Percentiles rank a stretch among this genome's conserved stretches.
Conservation (phyloP, 2,329 filamentous ascomycete genomes). For the Hansfordia pulvinata region DNA sequence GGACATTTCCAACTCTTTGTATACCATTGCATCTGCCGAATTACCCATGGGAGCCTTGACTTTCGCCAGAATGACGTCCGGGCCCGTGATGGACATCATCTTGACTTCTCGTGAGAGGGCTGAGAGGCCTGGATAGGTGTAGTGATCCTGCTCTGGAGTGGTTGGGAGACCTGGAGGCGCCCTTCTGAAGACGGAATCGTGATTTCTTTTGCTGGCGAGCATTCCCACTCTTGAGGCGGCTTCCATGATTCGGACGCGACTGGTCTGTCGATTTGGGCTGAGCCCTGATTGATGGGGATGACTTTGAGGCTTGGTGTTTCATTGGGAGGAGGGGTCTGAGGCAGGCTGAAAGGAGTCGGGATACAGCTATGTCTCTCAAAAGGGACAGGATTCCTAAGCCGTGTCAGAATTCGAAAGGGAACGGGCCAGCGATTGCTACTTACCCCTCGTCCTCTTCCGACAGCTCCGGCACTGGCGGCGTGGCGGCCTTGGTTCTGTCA, state of each 20-base stretch:
- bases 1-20: conserved; percentile 36
- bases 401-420: too few species aligned
- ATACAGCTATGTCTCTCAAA: conserved; percentile 11
- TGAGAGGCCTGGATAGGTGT: conserved; percentile 17
- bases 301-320: conserved; percentile 6
- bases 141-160: conserved; percentile 8
- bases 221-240: conserved; percentile 28
- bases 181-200: conserved; percentile 8
- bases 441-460: conserved; percentile 6
- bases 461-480: conserved; percentile 14
- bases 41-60: conserved; percentile 36
- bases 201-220: conserved; percentile 13
- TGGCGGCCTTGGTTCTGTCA: conserved; percentile 12
- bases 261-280: conserved; percentile 11
- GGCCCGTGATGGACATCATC: conserved; percentile 38
- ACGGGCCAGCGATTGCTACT: background rate
- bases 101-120: conserved; percentile 37
- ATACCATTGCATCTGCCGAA: conserved; percentile 29
- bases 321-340: conserved; percentile 10
- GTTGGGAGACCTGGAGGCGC: conserved; percentile 7
- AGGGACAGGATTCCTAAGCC: conserved; percentile 5
- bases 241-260: conserved; percentile 29
- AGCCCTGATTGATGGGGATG: conserved; percentile 11
- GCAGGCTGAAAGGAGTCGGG: conserved; percentile 7
- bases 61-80: conserved; percentile 36